phyloP scores from a whole-genome alignment of 176 grass and related monocot genomes.

The Luzula sylvatica region DNA sequence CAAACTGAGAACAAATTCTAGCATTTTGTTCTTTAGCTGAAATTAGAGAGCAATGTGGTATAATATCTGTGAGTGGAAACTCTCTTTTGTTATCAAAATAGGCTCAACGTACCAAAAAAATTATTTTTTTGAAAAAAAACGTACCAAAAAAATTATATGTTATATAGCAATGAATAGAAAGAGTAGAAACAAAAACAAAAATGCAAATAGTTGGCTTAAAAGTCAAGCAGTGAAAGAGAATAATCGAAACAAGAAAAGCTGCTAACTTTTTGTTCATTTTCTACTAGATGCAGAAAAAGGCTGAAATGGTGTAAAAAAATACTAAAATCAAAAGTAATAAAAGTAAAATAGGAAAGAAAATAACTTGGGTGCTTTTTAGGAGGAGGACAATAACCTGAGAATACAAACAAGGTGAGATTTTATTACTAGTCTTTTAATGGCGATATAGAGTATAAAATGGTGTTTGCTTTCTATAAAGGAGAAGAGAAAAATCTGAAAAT shows the following conservation, averaged over 20 bases:
- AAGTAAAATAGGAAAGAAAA: no score
- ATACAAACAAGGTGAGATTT: no score
- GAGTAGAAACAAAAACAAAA: neutral
- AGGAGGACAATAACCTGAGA: no score
- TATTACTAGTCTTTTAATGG: no score
- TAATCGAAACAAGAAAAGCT: slow-evolving; percentile 11
- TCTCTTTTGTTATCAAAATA: neutral
- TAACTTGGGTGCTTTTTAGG: no score
- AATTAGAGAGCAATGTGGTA: slow-evolving; percentile 18
- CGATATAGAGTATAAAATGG: no score
- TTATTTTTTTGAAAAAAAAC: slow-evolving; percentile 11
- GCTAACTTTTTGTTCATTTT: neutral
- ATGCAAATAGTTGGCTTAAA: slow-evolving; percentile 26
- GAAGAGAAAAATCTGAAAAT: neutral
- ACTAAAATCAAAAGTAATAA: slow-evolving; percentile 15
- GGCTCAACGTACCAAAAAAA: slow-evolving; percentile 1
- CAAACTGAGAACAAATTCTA: slow-evolving; percentile 1
- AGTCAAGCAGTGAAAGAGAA: slow-evolving; percentile 19
- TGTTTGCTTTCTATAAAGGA: neutral
- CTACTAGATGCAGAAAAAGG: neutral
- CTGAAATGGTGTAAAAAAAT: slow-evolving; percentile 18
- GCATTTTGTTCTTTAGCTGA: slow-evolving; percentile 17
- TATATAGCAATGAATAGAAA: neutral
- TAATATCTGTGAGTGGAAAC: neutral
- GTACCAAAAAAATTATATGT: neutral